Conservation (phyloP, 768 basidiomycete genomes). For the Amanita rubescens region DNA sequence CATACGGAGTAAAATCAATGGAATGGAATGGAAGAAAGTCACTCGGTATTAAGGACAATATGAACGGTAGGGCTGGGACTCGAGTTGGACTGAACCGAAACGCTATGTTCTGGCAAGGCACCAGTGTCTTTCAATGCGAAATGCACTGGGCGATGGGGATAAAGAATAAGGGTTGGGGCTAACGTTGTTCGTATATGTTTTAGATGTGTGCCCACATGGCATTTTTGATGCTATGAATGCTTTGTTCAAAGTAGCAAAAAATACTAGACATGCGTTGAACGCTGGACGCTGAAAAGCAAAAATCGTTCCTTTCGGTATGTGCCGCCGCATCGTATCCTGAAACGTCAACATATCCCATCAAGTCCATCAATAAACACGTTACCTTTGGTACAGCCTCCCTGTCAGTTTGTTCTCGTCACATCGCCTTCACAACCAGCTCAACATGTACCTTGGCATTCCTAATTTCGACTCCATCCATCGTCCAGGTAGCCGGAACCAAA, state of each 20-base stretch:
- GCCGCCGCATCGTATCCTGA: neutral
- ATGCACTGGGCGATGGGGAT: neutral
- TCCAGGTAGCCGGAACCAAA: neutral
- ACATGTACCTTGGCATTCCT: neutral
- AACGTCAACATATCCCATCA: neutral
- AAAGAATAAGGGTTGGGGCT: neutral
- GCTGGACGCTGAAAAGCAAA: neutral
- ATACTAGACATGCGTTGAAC: neutral
- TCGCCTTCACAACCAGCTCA: neutral
- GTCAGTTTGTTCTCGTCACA: neutral
- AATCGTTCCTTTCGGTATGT: no score
- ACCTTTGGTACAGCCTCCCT: constrained; percentile 2
- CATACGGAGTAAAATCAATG: neutral
- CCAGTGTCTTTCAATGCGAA: neutral
- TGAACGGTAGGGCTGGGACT: neutral
- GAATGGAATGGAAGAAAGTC: constrained; percentile 3
- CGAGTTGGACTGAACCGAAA: neutral
- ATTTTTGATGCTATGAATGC: neutral
- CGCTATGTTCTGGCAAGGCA: neutral
- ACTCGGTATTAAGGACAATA: neutral
- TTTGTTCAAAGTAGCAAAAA: neutral
- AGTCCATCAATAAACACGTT: neutral
- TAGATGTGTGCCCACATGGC: no score
- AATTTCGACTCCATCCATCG: neutral
- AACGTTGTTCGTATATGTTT: neutral